Evolutionary conservation across 768 basidiomycete genomes (phyloP).

Genomic region (Hypsizygus marmoreus): DNA sequence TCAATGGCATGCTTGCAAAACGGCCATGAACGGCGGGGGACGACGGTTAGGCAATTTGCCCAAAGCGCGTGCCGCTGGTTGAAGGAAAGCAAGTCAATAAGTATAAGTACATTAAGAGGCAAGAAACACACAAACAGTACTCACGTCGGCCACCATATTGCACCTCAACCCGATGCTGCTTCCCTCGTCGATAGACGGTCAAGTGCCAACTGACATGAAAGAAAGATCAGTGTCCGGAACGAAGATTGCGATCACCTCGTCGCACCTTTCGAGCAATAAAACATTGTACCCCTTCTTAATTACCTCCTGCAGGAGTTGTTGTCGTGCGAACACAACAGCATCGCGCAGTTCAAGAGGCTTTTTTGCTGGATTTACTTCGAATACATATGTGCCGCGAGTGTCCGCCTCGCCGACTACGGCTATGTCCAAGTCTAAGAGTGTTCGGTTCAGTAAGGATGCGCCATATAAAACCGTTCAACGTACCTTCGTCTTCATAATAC

Average conservation of each 20-base stretch:
- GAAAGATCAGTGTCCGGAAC: too few relatives aligned
- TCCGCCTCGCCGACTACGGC: conserved; percentile 52
- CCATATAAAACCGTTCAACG: too few relatives aligned
- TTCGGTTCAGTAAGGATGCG: too few relatives aligned
- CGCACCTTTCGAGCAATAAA: conserved; percentile 67
- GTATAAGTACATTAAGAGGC: conserved; percentile 2
- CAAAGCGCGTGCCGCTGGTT: conserved; percentile 52
- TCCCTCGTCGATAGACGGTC: conserved; percentile 64
- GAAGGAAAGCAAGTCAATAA: conserved; percentile 11
- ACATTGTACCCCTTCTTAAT: conserved; percentile 60
- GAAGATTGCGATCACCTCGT: too few relatives aligned
- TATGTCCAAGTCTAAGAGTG: conserved; percentile 56
- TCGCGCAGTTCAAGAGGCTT: conserved; percentile 48
- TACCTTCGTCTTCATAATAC: conserved; percentile 65
- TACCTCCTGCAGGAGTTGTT: conserved; percentile 61
- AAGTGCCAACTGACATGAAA: conserved; percentile 64
- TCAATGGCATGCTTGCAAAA: conserved; percentile 48
- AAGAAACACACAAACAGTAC: conserved; percentile 16
- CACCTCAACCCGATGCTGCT: conserved; percentile 65
- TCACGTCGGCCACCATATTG: conserved; percentile 67
- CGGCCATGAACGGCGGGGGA: conserved; percentile 67
- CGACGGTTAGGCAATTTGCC: conserved; percentile 48
- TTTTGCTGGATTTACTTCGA: conserved; percentile 52
- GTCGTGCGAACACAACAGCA: conserved; percentile 62
- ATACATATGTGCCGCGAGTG: conserved; percentile 62